A percentile compares a stretch with the other conserved stretches of the same genome.
Conservation (phyloP, 345 rosid genomes). For the Salix udensis region DNA sequence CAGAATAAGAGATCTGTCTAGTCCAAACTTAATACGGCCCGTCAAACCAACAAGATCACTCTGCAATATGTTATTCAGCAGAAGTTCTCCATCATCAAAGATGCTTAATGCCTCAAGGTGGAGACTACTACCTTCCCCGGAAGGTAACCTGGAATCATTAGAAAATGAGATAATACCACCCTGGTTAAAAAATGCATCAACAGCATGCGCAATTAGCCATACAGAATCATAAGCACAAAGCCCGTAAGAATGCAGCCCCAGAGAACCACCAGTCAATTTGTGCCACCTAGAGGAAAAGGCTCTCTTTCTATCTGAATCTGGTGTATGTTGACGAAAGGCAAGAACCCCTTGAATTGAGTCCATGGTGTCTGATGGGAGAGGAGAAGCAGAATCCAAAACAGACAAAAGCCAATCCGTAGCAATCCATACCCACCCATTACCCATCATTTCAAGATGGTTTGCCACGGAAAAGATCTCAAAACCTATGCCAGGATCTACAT, state of each 20-base stretch:
- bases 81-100: constrained; percentile 54
- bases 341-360: constrained; percentile 79
- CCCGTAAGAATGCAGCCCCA: constrained; percentile 70
- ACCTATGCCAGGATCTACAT: constrained; percentile 52
- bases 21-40: constrained; percentile 57
- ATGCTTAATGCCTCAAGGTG: constrained; percentile 67
- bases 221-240: constrained; percentile 88
- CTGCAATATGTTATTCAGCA: constrained; percentile 55
- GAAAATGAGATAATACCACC: constrained; percentile 79
- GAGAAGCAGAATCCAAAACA: constrained; percentile 53
- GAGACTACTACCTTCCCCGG: constrained; percentile 45
- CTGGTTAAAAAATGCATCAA: constrained; percentile 63
- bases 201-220: constrained; percentile 74
- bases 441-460: constrained; percentile 79
- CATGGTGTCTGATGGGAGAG: constrained; percentile 54
- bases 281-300: constrained; percentile 64
- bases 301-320: constrained; percentile 58
- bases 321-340: constrained; percentile 71
- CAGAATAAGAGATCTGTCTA: constrained; percentile 47
- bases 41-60: constrained; percentile 73
- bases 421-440: constrained; percentile 90
- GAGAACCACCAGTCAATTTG: constrained; percentile 44
- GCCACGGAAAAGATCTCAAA: constrained; percentile 60
- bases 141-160: constrained; percentile 53
- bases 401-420: constrained; percentile 86